Evolutionary conservation across 73 alveolate genomes (phyloP).

Genomic region (Paraurostyla sp.): DNA sequence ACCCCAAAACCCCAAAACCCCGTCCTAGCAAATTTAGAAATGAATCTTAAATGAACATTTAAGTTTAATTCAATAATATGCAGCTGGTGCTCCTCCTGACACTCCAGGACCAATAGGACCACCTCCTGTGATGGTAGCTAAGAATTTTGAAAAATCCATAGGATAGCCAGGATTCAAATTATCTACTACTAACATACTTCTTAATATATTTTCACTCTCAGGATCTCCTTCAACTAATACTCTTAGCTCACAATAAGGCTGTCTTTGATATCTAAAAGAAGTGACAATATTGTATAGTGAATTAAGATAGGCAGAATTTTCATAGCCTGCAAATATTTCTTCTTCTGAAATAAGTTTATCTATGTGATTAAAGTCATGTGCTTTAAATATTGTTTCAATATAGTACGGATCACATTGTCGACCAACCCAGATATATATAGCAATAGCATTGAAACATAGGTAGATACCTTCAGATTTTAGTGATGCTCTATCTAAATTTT

Average conservation of each 20-base stretch:
- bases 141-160: constrained; percentile 29
- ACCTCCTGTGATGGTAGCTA: constrained; percentile 49
- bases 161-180: constrained; percentile 12
- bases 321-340: constrained; percentile 47
- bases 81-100: constrained; percentile 57
- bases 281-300: constrained; percentile 39
- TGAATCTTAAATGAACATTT: too few species aligned
- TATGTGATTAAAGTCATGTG: not conserved
- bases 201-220: constrained; percentile 40
- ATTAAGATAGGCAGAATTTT: constrained; percentile 9
- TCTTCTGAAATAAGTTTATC: constrained; percentile 40
- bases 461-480: not conserved
- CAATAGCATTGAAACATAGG: constrained; percentile 31
- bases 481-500: constrained; percentile 35
- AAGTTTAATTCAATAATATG: not conserved
- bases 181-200: constrained; percentile 41
- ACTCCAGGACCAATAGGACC: constrained; percentile 40
- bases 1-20: too few species aligned
- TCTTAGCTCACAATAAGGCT: constrained; percentile 45
- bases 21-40: too few species aligned
- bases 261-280: constrained; percentile 27
- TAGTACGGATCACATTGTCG: constrained; percentile 41
- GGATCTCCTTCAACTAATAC: constrained; percentile 60
- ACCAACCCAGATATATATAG: constrained; percentile 54
- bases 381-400: constrained; percentile 31